Evolutionary conservation across 441 rosid species (phyloP).

Genomic region (Croton laevigatus): DNA sequence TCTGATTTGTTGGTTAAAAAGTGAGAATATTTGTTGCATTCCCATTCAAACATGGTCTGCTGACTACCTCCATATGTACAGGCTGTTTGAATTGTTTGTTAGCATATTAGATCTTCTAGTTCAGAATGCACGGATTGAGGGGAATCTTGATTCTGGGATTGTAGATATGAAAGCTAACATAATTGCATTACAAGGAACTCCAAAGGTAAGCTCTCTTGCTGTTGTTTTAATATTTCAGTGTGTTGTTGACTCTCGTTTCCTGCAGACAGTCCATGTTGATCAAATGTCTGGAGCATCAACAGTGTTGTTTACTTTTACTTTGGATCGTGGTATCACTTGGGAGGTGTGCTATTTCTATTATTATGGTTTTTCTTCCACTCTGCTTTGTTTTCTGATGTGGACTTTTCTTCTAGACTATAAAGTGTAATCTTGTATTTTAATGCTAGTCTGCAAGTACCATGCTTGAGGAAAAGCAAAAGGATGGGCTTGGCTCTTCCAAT

Average conservation of each 20-base stretch:
- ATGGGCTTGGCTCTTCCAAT: slow-evolving; percentile 69
- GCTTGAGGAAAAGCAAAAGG: slow-evolving; percentile 79
- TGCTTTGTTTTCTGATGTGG: neutral
- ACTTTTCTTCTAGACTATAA: neutral
- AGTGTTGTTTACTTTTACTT: slow-evolving; percentile 76
- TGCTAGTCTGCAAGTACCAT: slow-evolving; percentile 74
- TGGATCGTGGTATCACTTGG: slow-evolving; percentile 96
- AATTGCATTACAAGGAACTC: slow-evolving; percentile 72
- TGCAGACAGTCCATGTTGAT: slow-evolving; percentile 92
- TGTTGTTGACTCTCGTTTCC: slow-evolving; percentile 29
- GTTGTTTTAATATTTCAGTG: slow-evolving; percentile 21
- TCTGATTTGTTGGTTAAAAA: slow-evolving; percentile 22
- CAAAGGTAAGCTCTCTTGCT: slow-evolving; percentile 60
- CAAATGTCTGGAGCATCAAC: slow-evolving; percentile 97
- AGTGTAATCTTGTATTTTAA: slow-evolving; percentile 20
- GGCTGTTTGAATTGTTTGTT: slow-evolving; percentile 91
- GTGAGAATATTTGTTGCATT: slow-evolving; percentile 15
- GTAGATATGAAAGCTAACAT: slow-evolving; percentile 94
- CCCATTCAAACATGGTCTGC: slow-evolving; percentile 17
- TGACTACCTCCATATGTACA: slow-evolving; percentile 36
- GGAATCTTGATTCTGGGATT: slow-evolving; percentile 91
- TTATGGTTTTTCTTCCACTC: neutral
- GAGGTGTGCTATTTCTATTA: slow-evolving; percentile 48
- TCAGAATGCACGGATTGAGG: slow-evolving; percentile 95
- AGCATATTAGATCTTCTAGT: slow-evolving; percentile 86